Conservation (phyloP, 176 grass and related monocot genomes). For the Oryza glaberrima region DNA sequence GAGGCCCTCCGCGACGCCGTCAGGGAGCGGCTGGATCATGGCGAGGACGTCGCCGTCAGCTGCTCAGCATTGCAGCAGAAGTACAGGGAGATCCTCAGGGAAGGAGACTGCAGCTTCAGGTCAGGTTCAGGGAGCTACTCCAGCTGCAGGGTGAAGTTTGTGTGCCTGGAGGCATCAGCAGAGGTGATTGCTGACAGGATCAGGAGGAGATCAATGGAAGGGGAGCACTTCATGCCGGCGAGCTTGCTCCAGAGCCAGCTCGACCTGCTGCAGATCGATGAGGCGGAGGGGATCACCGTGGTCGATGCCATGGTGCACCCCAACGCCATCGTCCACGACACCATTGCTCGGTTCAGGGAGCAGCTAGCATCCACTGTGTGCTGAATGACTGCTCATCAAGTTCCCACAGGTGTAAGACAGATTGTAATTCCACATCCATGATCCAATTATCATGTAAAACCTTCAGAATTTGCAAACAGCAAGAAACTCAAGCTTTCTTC, state of each 20-base stretch:
- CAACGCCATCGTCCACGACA: constrained; percentile 34
- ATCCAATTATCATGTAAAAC: neutral
- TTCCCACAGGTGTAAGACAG: constrained; percentile 7
- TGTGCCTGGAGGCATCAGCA: constrained; percentile 70
- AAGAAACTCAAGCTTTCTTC: constrained; percentile 6
- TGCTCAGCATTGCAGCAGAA: constrained; percentile 73
- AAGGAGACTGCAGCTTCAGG: constrained; percentile 46
- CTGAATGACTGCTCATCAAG: neutral
- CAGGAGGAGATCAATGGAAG: constrained; percentile 48
- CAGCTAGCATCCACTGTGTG: constrained; percentile 16
- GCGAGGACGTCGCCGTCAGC: constrained; percentile 58
- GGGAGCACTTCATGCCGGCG: constrained; percentile 78
- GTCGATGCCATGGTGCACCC: constrained; percentile 42
- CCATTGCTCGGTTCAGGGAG: constrained; percentile 52
- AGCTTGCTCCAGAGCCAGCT: constrained; percentile 78
- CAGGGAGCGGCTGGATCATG: constrained; percentile 37
- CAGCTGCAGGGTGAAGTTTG: constrained; percentile 70
- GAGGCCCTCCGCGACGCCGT: constrained; percentile 48
- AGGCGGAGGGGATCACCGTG: constrained; percentile 53
- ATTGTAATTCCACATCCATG: neutral
- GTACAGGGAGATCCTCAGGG: constrained; percentile 82
- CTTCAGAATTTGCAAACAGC: neutral
- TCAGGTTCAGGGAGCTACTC: constrained; percentile 34
- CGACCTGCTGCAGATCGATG: constrained; percentile 70
- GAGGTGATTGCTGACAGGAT: constrained; percentile 69